A percentile compares a stretch with the other conserved stretches of the same genome.
Evolutionary conservation across 345 rosid genomes (phyloP).

Genomic region (Salix brachista): DNA sequence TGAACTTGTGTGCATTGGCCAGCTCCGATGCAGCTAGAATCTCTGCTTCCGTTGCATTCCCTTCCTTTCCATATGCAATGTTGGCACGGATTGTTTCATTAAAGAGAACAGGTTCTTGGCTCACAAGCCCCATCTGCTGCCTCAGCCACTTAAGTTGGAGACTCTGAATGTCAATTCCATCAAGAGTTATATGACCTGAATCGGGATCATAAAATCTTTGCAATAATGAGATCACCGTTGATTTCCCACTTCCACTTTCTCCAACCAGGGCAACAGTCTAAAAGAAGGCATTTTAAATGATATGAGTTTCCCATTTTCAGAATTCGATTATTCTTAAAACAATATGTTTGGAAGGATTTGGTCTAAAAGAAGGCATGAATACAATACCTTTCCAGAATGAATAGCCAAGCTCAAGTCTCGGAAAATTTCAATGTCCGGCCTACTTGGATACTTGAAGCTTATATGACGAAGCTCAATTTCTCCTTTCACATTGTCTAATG

Average conservation of each 20-base stretch:
- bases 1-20: slow-evolving; percentile 83
- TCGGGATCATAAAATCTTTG: slow-evolving; percentile 83
- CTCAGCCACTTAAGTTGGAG: slow-evolving; percentile 71
- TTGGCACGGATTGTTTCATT: slow-evolving; percentile 77
- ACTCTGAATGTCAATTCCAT: slow-evolving; percentile 59
- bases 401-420: slow-evolving; percentile 58
- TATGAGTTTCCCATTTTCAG: neutral
- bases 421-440: slow-evolving; percentile 68
- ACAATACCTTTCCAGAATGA: slow-evolving; percentile 70
- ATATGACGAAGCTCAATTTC: slow-evolving; percentile 65
- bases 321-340: neutral
- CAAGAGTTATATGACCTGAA: slow-evolving; percentile 65
- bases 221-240: slow-evolving; percentile 64
- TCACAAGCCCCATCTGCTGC: slow-evolving; percentile 79
- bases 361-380: no score
- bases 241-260: slow-evolving; percentile 88
- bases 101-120: slow-evolving; percentile 84
- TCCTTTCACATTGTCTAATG: slow-evolving; percentile 53
- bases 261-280: slow-evolving; percentile 89
- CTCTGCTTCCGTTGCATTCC: slow-evolving; percentile 64
- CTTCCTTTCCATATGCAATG: slow-evolving; percentile 78
- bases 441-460: slow-evolving; percentile 64
- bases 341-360: neutral
- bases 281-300: slow-evolving; percentile 3
- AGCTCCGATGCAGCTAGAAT: slow-evolving; percentile 61